These are phyloP conservation scores for Leucosporidium yakuticum DNA, from an alignment of 768 basidiomycete species.

Conservation along the genomic window DNA sequence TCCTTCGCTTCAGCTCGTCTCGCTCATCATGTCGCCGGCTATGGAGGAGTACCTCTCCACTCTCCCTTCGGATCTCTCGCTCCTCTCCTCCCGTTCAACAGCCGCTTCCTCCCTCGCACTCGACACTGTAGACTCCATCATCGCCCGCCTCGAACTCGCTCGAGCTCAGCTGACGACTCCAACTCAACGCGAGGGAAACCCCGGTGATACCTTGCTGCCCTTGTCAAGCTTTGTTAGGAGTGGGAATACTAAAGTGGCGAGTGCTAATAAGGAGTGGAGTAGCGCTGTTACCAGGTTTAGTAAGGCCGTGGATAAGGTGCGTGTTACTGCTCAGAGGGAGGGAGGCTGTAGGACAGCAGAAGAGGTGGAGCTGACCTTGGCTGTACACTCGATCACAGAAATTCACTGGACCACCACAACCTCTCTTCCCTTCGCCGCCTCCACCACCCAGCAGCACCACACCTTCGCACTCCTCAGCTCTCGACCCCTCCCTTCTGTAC, in stretches of 20 bases:
- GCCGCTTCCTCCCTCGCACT: too few species aligned
- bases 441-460: neutral
- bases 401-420: conserved; percentile 11
- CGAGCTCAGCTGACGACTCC: conserved; percentile 8
- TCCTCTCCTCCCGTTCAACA: too few species aligned
- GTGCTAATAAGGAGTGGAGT: conserved; percentile 83
- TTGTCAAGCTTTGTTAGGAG: conserved; percentile 17
- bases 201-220: conserved; percentile 11
- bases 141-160: conserved; percentile 23
- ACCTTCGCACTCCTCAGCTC: neutral
- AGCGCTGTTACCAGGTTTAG: conserved; percentile 68
- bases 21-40: too few species aligned
- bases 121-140: neutral
- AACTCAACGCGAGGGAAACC: neutral
- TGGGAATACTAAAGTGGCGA: conserved; percentile 50
- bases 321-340: conserved; percentile 19
- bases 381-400: neutral
- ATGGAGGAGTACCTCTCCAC: too few species aligned
- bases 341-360: neutral
- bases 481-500: conserved; percentile 4
- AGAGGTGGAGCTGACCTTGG: too few species aligned
- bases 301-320: conserved; percentile 85
- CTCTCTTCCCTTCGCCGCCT: conserved; percentile 21
- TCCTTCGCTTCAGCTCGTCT: too few species aligned
- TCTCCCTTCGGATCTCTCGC: too few species aligned